Evolutionary conservation across 768 basidiomycete genomes (phyloP), one percentile per base, ranked within the genome.

Genomic region (Pholiota microspora): DNA sequence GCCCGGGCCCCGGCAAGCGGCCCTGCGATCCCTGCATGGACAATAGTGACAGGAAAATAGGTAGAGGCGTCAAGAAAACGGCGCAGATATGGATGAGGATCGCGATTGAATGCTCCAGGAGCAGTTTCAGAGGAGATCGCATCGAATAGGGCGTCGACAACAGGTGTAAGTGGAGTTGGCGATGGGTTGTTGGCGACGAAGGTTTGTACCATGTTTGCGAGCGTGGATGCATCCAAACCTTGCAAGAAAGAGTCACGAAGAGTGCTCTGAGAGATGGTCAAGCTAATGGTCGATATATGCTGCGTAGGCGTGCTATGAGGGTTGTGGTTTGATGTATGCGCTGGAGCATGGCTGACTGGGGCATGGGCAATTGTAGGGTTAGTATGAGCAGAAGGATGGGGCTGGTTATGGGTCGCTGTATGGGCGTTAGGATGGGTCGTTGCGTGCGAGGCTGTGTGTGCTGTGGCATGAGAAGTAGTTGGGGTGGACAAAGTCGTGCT

Each of bases 1-100:
- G 83, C 82, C 12, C 82, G 74, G 0, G 79, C 72, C 21, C 83
- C 84, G 2, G 84, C 78, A 6, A 78, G 67, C 0, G 82, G 80
- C 3, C 84, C 84, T 0, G 77, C 64, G 7, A 78, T 73, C 32
- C 81, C 82, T 2, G 83, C 82, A 57, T 85, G 84, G 4, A 76
- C 66, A 24, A 85, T 64, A 0, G 71, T 67, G 21, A 65, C 48
- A n/a, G 78, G 67, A 49, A 85, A 81, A 54, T 80, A 82, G 4
- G 74, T 59, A 8, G 79, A 78, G 0, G 81, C 79, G 44, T 81
- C 81, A 13, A 78, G 59, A 63, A 77, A 84, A 10, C 79, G 73
- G n/a, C 78, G 73, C 13, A 85, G 68, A 60, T 78, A 71, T 7
- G 65, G 60, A 47, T 69, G 65, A 16, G 74, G 73, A 42, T 80